phyloP scores from a whole-genome alignment of 2,329 filamentous ascomycete genomes.

The Endothia cerciana region DNA sequence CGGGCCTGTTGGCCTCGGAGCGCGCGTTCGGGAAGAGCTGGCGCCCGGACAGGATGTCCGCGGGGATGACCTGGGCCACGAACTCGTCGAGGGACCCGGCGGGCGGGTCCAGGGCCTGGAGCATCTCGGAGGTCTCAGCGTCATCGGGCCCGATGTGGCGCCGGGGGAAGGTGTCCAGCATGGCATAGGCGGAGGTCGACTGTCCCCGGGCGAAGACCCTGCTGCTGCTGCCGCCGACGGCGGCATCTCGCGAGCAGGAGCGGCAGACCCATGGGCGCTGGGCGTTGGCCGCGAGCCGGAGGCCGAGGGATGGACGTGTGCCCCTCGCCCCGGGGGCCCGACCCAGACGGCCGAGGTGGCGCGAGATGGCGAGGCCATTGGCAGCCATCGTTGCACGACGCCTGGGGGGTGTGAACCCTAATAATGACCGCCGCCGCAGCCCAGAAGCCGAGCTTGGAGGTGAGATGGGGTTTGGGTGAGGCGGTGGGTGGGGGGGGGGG shows the following conservation, averaged over 20 bases:
- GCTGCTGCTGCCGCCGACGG: slow-evolving; percentile 21
- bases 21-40: slow-evolving; percentile 60
- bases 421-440: background rate
- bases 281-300: slow-evolving; percentile 26
- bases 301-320: slow-evolving; percentile 19
- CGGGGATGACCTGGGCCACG: slow-evolving; percentile 79
- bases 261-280: slow-evolving; percentile 29
- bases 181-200: slow-evolving; percentile 33
- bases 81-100: slow-evolving; percentile 78
- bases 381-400: slow-evolving; percentile 24
- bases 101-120: slow-evolving; percentile 76
- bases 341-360: slow-evolving; percentile 28
- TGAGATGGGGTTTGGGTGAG: background rate
- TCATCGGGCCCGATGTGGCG: slow-evolving; percentile 87
- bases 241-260: slow-evolving; percentile 22
- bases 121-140: slow-evolving; percentile 74
- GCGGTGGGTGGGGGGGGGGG: background rate
- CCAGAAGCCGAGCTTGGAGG: background rate
- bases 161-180: slow-evolving; percentile 70
- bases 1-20: slow-evolving; percentile 43
- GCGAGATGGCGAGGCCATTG: slow-evolving; percentile 31
- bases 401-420: background rate
- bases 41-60: slow-evolving; percentile 73
- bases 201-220: slow-evolving; percentile 31
- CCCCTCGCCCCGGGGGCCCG: slow-evolving; percentile 20